phyloP scores from a whole-genome alignment of 257 asterid genomes.

The Sherardia arvensis region DNA sequence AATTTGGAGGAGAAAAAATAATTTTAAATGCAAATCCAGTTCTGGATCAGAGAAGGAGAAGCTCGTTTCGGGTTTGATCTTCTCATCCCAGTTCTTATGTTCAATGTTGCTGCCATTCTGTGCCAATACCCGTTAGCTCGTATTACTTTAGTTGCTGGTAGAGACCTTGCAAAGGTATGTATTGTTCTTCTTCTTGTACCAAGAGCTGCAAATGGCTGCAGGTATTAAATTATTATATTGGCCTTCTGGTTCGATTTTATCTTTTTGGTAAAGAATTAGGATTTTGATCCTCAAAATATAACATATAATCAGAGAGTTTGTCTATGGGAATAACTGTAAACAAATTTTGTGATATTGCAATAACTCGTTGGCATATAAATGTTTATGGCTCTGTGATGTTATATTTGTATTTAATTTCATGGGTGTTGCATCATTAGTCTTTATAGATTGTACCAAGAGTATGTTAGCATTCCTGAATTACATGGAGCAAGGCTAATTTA shows the following conservation, averaged over 20 bases:
- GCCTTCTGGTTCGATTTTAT: background rate
- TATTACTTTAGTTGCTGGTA: conserved; percentile 71
- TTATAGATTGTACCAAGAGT: background rate
- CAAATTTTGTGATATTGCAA: background rate
- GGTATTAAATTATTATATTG: background rate
- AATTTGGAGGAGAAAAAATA: too few species aligned
- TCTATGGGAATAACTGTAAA: background rate
- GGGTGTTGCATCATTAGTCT: background rate
- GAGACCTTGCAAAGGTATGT: conserved; percentile 82
- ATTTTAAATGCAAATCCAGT: too few species aligned
- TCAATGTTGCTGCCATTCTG: conserved; percentile 61
- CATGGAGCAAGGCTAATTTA: background rate
- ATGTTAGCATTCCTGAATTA: background rate
- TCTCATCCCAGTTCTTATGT: conserved; percentile 41
- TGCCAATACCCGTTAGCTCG: conserved; percentile 88
- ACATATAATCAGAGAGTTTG: background rate
- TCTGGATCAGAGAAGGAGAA: too few species aligned
- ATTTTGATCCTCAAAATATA: too few species aligned
- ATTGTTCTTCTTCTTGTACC: conserved; percentile 3
- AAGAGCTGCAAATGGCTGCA: background rate
- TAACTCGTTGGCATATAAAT: background rate
- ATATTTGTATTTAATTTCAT: background rate
- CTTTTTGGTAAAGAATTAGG: too few species aligned
- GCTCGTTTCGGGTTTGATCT: conserved; percentile 76
- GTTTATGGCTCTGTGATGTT: background rate